phyloP scores from a whole-genome alignment of 805 yeast genomes.

The Barnettozyma sp. region DNA sequence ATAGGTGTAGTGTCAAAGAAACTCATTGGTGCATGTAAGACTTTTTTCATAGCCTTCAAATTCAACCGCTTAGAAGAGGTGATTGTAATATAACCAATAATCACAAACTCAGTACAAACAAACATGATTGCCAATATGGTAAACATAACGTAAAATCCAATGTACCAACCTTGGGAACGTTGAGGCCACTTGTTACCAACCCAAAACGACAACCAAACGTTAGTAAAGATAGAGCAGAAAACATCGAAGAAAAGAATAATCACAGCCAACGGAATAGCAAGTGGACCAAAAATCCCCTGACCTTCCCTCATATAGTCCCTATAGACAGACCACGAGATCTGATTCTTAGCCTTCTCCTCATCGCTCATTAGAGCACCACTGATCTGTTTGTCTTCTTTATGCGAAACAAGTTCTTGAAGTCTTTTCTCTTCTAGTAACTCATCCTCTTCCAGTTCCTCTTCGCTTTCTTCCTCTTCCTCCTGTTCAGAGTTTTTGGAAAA shows the following conservation, averaged over 20 bases:
- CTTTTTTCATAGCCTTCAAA: constrained; percentile 47
- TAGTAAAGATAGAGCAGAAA: constrained; percentile 52
- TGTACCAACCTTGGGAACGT: constrained; percentile 50
- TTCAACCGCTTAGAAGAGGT: constrained; percentile 56
- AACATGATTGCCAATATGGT: constrained; percentile 42
- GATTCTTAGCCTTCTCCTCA: constrained; percentile 56
- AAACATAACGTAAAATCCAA: constrained; percentile 65
- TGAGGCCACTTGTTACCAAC: constrained; percentile 44
- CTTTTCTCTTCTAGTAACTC: constrained; percentile 22
- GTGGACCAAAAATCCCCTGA: constrained; percentile 38
- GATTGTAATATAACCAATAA: constrained; percentile 45
- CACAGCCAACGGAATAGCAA: constrained; percentile 27
- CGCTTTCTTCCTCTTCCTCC: constrained; percentile 21
- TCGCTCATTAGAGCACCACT: constrained; percentile 36
- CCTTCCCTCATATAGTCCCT: constrained; percentile 46
- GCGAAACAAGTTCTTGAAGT: constrained; percentile 22
- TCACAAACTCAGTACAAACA: constrained; percentile 35
- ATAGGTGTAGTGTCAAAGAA: constrained; percentile 82
- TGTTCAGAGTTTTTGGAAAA: constrained; percentile 29
- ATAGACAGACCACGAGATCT: constrained; percentile 44
- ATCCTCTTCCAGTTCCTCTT: constrained; percentile 22
- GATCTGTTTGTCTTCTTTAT: constrained; percentile 12
- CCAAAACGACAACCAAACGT: constrained; percentile 86
- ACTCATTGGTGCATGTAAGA: constrained; percentile 74
- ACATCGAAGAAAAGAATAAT: constrained; percentile 30